Evolutionary conservation across 116 monocot species (phyloP).

Genomic region (Iris pallida): DNA sequence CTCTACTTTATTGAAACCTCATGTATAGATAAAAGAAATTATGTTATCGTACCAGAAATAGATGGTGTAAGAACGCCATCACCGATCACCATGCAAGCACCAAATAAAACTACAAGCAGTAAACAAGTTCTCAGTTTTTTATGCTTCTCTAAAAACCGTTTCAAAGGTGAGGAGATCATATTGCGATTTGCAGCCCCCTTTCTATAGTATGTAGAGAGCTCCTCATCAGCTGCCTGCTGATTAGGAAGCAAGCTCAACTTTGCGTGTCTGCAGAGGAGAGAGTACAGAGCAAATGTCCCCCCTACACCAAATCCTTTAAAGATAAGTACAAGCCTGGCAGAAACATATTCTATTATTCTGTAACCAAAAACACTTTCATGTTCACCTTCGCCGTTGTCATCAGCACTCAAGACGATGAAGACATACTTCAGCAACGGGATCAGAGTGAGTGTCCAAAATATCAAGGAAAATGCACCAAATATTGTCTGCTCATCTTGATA

Average conservation of each 20-base stretch:
- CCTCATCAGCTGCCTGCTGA: conserved; percentile 28
- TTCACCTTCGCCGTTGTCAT: conserved; percentile 33
- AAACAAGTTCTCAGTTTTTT: conserved; percentile 23
- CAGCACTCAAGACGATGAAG: conserved; percentile 19
- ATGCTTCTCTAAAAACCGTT: conserved; percentile 35
- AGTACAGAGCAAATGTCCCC: conserved; percentile 39
- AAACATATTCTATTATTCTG: too few species aligned
- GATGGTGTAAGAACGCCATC: conserved; percentile 36
- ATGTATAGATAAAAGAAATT: neutral
- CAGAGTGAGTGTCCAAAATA: conserved; percentile 33
- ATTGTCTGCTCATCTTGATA: conserved; percentile 25
- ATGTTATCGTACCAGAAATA: conserved; percentile 23
- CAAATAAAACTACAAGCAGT: conserved; percentile 33
- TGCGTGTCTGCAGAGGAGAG: conserved; percentile 31
- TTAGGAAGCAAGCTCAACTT: conserved; percentile 24
- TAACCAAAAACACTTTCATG: neutral
- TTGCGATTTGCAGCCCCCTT: conserved; percentile 16
- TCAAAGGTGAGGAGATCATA: conserved; percentile 18
- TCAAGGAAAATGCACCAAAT: conserved; percentile 28
- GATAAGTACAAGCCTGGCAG: neutral
- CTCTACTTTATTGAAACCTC: neutral
- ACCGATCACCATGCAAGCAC: conserved; percentile 42
- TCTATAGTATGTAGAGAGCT: conserved; percentile 21
- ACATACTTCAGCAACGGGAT: conserved; percentile 34
- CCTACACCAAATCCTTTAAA: neutral